Conservation (phyloP, 2,329 filamentous ascomycete species). For the Curvularia verruculosa region DNA sequence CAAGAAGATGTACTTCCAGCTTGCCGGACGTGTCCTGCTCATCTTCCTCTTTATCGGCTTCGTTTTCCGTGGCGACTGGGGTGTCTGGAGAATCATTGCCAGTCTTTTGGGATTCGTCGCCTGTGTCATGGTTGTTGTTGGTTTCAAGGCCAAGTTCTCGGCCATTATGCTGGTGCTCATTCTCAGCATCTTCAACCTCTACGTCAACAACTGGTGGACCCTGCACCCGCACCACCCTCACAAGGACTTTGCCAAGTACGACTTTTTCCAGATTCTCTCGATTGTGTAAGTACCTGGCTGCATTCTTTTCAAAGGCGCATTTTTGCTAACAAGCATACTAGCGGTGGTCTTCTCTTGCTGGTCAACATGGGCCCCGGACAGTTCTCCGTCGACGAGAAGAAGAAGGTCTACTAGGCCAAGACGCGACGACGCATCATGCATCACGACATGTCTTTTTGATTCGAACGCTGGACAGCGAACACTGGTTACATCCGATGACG, state of each 20-base stretch:
- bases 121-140: slow-evolving; percentile 97
- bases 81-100: slow-evolving; percentile 82
- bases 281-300: slow-evolving; percentile 73
- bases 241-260: slow-evolving; percentile 99
- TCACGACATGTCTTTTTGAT: slow-evolving; percentile 24
- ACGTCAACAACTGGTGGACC: slow-evolving; percentile 99
- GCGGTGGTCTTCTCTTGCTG: slow-evolving; percentile 88
- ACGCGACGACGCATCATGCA: slow-evolving; percentile 51
- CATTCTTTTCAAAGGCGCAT: not conserved
- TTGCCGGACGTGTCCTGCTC: slow-evolving; percentile 90
- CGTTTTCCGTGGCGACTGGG: slow-evolving; percentile 94
- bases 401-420: slow-evolving; percentile 90
- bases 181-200: slow-evolving; percentile 91
- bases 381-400: slow-evolving; percentile 99
- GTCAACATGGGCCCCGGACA: slow-evolving; percentile 99
- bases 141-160: slow-evolving; percentile 99
- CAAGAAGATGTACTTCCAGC: slow-evolving; percentile 99
- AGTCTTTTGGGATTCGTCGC: slow-evolving; percentile 85
- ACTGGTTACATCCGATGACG: slow-evolving; percentile 33
- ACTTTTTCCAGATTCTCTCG: slow-evolving; percentile 99
- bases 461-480: slow-evolving; percentile 26
- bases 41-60: slow-evolving; percentile 99
- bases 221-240: slow-evolving; percentile 97
- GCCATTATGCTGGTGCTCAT: slow-evolving; percentile 94
- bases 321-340: slow-evolving; percentile 40